Base-by-base conservation (phyloP, 140 eudicot species). In the Erigeron philadelphicus region DNA sequence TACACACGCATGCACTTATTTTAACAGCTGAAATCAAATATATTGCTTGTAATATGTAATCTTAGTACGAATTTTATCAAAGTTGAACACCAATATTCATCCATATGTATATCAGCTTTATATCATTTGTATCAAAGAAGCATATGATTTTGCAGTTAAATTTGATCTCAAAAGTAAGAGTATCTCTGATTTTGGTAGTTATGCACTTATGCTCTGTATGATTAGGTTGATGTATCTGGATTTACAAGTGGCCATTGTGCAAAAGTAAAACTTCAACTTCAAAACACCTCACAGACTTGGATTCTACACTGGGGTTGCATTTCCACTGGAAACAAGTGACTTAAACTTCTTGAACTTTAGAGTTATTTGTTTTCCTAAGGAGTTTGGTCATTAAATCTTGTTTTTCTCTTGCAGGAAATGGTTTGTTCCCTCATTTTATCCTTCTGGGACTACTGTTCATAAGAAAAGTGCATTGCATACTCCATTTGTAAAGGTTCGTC, bases 291-390 rank as follows among this genome's bases (percentile, higher is more conserved):
- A 8, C 75, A 79, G 25, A 54, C 80, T 18, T 83, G 84, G 84
- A 79, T 73, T 83, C 84, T 83, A n/a, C 84, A 80, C 73, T 83
- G 87, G 87, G 87, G 84, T 55, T 83, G 87, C 79, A 79, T 78
- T 68, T 76, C 76, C 25, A 31, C 54, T 8, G 80, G 75, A 70
- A 80, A 80, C 78, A 83, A 75, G 84, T 83, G 64, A 80, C 47
- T n/a, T 54, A 41, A 67, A 38, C 43, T 35, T 71, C 41, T 17
- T 64, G 19, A 23, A 62, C 70, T 41, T 75, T 4, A 18, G 12
- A 5, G 11, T 63, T 60, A 31, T 57, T 43, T 57, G 18, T 45
- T 67, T 76, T 11, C 65, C 52, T 19, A 56, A 19, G 53, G 25
- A 21, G 44, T 53, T 43, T 57, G 10, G 66, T 61, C 19, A 55